Base-by-base conservation (phyloP, 148 eudicot species). In the Diospyros lotus region DNA sequence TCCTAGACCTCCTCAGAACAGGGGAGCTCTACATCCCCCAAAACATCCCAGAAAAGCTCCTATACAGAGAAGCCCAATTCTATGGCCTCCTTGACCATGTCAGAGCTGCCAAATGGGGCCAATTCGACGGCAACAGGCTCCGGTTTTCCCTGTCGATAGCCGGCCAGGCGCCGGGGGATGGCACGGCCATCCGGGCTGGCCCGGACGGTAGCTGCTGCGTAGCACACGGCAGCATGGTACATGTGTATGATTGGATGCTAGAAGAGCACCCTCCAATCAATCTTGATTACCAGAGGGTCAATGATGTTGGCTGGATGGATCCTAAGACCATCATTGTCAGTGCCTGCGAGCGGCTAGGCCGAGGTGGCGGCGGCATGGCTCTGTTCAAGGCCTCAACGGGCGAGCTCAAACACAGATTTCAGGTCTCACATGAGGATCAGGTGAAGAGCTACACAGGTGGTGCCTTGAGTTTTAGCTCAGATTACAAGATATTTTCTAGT, bases 141-240 rank as follows among this genome's bases (percentile, higher is more conserved):
- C 72, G 75, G 1, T 66, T 81, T 1, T 71, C 87, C 4, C 42
- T 61, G 28, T 92, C 98, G 0, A 46, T 89, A 12, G 3, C 87
- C 0, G 98, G 93, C 6, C 87, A 71, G 3, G 97, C 97, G 0
- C 91, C 97, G 0, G 98, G 97, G 0, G 97, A 94, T 11, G 98
- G 97, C 0, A 89, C 94, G 0, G 95, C 95, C 9, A 94, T 94
- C 3, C 88, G 98, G 0, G 98, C 87, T 0, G 89, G 93, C 0
- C 96, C 97, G 0, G 89, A 89, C n/a, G 96, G 98, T 0, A 92
- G 98, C 0, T 92, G 97, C 64, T 89, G 89, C 56, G 97, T 92
- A 15, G 98, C 94, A 0, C 98, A 92, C 14, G 98, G 97, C 28
- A 90, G 87, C 58, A 82, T 94, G 56, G 98, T 92, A 10, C 97